These are phyloP conservation scores for Pythium volutum DNA, from an alignment of 352 stramenopile genomes.

Conservation along the genomic window DNA sequence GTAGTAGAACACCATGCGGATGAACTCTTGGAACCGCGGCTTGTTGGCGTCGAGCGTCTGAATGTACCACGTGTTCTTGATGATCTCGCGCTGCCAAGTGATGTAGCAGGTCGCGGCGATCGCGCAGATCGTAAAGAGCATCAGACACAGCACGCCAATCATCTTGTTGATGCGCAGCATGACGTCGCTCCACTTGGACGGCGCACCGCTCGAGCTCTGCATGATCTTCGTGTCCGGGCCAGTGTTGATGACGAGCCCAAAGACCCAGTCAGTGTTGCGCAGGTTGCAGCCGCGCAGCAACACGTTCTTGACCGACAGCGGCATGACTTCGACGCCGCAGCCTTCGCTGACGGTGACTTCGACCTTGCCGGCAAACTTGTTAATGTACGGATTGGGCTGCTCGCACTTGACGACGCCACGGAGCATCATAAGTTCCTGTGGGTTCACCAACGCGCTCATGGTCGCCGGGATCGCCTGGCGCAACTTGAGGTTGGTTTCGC, in stretches of 20 bases:
- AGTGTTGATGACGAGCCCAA: constrained; percentile 87
- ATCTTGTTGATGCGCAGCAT: constrained; percentile 83
- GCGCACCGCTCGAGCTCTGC: constrained; percentile 68
- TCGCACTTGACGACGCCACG: constrained; percentile 66
- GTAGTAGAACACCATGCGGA: constrained; percentile 90
- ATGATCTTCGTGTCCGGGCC: constrained; percentile 92
- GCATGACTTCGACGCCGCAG: constrained; percentile 68
- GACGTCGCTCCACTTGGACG: constrained; percentile 84
- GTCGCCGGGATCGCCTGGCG: constrained; percentile 70
- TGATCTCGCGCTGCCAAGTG: constrained; percentile 75
- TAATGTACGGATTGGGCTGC: constrained; percentile 84
- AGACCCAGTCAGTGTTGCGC: constrained; percentile 88
- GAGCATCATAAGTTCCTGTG: constrained; percentile 49
- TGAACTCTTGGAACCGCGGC: constrained; percentile 49
- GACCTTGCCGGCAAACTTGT: constrained; percentile 86
- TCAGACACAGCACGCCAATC: constrained; percentile 66
- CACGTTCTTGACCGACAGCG: constrained; percentile 86
- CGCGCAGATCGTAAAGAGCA: constrained; percentile 61
- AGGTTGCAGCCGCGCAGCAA: constrained; percentile 86
- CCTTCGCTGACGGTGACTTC: constrained; percentile 65
- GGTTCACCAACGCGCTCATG: constrained; percentile 57
- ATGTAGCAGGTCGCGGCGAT: constrained; percentile 71
- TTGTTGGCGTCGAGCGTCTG: constrained; percentile 35
- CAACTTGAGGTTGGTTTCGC: constrained; percentile 93
- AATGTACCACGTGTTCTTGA: constrained; percentile 77